phyloP scores from a whole-genome alignment of 83 land plant species.

The Picea abies region DNA sequence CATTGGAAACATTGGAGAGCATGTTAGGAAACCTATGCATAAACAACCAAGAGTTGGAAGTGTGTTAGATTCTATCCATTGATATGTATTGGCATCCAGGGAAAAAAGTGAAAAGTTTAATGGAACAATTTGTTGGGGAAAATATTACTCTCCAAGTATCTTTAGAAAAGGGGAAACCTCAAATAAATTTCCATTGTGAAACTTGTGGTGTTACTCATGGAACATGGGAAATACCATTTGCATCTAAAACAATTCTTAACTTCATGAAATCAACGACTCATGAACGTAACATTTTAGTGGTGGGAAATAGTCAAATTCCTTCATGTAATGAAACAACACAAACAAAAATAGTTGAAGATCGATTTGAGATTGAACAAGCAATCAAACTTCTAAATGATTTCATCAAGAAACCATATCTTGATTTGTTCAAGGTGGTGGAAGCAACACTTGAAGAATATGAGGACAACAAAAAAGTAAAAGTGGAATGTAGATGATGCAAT shows the following conservation, averaged over 20 bases:
- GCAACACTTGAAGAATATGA: no score
- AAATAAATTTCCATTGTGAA: background rate
- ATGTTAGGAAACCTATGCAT: no score
- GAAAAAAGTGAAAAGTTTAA: background rate
- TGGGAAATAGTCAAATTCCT: no score
- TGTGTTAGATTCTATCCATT: background rate
- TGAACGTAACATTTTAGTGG: no score
- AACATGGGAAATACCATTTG: background rate
- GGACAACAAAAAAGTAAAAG: no score
- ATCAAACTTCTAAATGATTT: background rate
- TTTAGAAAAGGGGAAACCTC: background rate
- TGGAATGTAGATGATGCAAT: no score
- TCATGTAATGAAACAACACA: background rate
- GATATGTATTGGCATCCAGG: background rate
- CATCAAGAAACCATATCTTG: background rate
- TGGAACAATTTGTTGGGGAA: background rate
- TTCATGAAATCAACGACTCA: background rate
- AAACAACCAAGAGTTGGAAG: background rate
- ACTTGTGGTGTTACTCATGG: background rate
- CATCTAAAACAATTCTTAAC: background rate
- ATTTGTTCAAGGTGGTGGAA: slow-evolving; percentile 5
- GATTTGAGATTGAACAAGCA: background rate
- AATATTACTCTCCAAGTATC: no score
- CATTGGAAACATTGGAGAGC: background rate
- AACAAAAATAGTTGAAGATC: background rate